A percentile compares a stretch with the other conserved stretches of the same genome.
Evolutionary conservation across 257 asterid genomes (phyloP).

Genomic region (Voacanga thouarsii): DNA sequence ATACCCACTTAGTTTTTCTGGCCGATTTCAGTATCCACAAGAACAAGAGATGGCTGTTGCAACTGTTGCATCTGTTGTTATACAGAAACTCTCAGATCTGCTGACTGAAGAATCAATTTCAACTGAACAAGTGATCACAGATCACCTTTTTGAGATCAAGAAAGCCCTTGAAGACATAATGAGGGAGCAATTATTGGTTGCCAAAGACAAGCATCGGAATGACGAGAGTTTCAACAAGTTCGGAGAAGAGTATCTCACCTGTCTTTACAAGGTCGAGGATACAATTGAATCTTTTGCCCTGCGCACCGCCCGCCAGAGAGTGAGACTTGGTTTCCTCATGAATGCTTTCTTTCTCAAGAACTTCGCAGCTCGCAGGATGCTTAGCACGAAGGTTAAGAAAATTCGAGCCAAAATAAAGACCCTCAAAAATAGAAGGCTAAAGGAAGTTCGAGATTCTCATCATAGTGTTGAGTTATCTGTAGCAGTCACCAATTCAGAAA

Average conservation of each 20-base stretch:
- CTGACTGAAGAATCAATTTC: constrained; percentile 15
- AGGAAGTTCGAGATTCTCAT: constrained; percentile 10
- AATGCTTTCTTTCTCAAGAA: constrained; percentile 22
- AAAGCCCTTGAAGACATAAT: not conserved
- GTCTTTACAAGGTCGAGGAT: constrained; percentile 32
- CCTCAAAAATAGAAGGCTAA: not conserved
- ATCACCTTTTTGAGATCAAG: constrained; percentile 18
- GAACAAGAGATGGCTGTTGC: constrained; percentile 19
- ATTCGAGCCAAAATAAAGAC: constrained; percentile 4
- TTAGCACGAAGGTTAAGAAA: constrained; percentile 20
- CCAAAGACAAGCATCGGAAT: constrained; percentile 7
- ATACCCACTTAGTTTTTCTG: too few species aligned
- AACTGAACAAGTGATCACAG: not conserved
- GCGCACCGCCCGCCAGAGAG: constrained; percentile 9
- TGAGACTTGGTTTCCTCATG: constrained; percentile 22
- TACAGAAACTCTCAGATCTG: constrained; percentile 25
- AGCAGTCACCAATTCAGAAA: too few species aligned
- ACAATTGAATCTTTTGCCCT: constrained; percentile 26
- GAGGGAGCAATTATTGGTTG: constrained; percentile 4
- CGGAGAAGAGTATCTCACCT: constrained; percentile 13
- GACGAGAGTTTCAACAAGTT: constrained; percentile 4
- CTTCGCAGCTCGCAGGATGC: constrained; percentile 16
- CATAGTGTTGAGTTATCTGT: not conserved
- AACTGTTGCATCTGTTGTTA: constrained; percentile 26
- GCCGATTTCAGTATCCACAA: too few species aligned